Conservation (phyloP, 1,284 basidiomycete species). For the Tilletiopsis washingtonensis region DNA sequence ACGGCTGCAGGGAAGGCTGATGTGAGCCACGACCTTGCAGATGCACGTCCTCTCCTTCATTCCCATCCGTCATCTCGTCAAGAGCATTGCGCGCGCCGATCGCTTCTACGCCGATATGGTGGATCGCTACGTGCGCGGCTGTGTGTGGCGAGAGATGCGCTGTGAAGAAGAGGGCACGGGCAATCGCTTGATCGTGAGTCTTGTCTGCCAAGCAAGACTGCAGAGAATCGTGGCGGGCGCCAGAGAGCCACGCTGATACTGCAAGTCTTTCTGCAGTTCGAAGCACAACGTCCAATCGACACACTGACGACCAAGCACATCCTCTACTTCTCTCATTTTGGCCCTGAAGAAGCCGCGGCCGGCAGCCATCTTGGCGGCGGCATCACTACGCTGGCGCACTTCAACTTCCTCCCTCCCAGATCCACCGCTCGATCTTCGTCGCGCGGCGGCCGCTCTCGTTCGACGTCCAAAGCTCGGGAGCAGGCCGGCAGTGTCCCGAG, state of each 20-base stretch:
- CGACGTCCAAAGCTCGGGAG: too few relatives aligned
- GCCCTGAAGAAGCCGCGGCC: not conserved
- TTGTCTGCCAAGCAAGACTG: not conserved
- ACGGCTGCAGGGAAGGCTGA: too few relatives aligned
- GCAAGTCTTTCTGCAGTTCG: too few relatives aligned
- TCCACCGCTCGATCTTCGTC: too few relatives aligned
- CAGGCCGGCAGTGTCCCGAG: too few relatives aligned
- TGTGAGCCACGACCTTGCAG: too few relatives aligned
- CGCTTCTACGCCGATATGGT: constrained; percentile 21
- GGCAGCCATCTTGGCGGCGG: not conserved
- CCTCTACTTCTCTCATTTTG: constrained; percentile 29
- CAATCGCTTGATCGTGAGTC: not conserved
- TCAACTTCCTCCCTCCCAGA: constrained; percentile 4
- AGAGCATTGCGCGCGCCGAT: constrained; percentile 19
- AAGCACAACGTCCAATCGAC: constrained; percentile 34
- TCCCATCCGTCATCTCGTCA: constrained; percentile 13
- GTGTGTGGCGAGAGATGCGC: constrained; percentile 6
- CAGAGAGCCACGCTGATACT: too few relatives aligned
- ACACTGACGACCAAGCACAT: constrained; percentile 32
- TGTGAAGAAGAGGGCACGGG: too few relatives aligned
- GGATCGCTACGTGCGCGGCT: constrained; percentile 21
- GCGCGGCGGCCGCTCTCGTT: too few relatives aligned
- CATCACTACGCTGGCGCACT: constrained; percentile 2
- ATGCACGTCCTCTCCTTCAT: constrained; percentile 24
- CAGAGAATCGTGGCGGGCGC: too few relatives aligned